These are phyloP conservation scores for Phytophthora cryptogea DNA, from an alignment of 352 stramenopile species.

Conservation along the genomic window DNA sequence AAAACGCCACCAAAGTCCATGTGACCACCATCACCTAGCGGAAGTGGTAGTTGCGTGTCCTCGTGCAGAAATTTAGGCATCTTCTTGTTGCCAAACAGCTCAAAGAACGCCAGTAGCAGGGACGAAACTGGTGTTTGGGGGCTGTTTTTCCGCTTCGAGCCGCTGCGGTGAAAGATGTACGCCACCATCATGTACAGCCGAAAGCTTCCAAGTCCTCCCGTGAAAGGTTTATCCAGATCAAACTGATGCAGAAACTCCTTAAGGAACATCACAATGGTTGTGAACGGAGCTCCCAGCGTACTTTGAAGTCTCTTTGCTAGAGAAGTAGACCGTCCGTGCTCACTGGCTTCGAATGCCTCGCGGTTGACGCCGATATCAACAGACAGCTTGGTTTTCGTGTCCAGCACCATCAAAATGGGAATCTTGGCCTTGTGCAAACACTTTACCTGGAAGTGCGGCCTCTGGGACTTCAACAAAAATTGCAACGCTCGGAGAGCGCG, in stretches of 20 bases:
- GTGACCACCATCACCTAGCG: slow-evolving; percentile 36
- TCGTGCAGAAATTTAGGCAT: slow-evolving; percentile 52
- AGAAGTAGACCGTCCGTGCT: slow-evolving; percentile 66
- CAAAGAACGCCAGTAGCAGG: slow-evolving; percentile 62
- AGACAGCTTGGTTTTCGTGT: slow-evolving; percentile 51
- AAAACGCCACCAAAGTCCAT: slow-evolving; percentile 72
- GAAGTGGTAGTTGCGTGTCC: slow-evolving; percentile 53
- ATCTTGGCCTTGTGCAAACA: slow-evolving; percentile 75
- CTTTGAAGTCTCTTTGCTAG: slow-evolving; percentile 55
- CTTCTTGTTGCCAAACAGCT: slow-evolving; percentile 69
- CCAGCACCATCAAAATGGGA: slow-evolving; percentile 72
- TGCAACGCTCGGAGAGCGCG: slow-evolving; percentile 58
- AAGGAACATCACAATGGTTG: slow-evolving; percentile 60
- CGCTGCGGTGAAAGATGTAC: slow-evolving; percentile 49
- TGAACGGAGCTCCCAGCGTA: slow-evolving; percentile 51
- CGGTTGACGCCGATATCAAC: slow-evolving; percentile 76
- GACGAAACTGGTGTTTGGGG: slow-evolving; percentile 21
- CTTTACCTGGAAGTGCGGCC: slow-evolving; percentile 61
- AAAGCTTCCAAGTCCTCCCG: slow-evolving; percentile 76
- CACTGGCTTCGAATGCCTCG: slow-evolving; percentile 57
- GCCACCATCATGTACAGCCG: slow-evolving; percentile 85
- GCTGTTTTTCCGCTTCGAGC: slow-evolving; percentile 19
- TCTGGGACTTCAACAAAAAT: slow-evolving; percentile 50
- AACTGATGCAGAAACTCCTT: slow-evolving; percentile 85
- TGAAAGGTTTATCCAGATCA: slow-evolving; percentile 81